These are phyloP conservation scores for Lunasporangiospora selenospora DNA, from an alignment of 192 early-diverging fungal genomes.

Conservation along the genomic window DNA sequence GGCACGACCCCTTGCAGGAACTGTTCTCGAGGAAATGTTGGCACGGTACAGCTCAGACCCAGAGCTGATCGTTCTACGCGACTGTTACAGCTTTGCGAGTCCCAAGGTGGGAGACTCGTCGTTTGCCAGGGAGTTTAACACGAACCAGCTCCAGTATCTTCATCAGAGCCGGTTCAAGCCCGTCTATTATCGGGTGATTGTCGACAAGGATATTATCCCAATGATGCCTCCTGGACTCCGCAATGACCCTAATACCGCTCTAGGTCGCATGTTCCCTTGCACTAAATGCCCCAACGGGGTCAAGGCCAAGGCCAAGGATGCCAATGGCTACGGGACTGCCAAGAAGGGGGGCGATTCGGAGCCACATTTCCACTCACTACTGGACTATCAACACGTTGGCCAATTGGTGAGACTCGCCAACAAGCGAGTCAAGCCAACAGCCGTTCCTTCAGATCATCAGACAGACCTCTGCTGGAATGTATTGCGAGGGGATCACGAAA, in stretches of 20 bases:
- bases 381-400: conserved; percentile 33
- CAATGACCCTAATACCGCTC: conserved; percentile 10
- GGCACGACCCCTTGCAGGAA: too few species aligned
- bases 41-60: conserved; percentile 10
- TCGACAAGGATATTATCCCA: conserved; percentile 52
- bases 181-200: conserved; percentile 52
- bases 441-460: conserved; percentile 24
- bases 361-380: conserved; percentile 11
- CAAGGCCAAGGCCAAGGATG: too few species aligned
- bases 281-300: conserved; percentile 14
- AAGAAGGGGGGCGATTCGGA: too few species aligned
- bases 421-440: neutral
- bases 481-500: conserved; percentile 6
- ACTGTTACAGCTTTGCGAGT: conserved; percentile 52
- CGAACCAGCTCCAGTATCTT: conserved; percentile 19
- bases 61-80: conserved; percentile 35
- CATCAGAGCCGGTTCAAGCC: neutral
- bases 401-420: conserved; percentile 21
- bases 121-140: conserved; percentile 55
- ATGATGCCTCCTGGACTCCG: conserved; percentile 48
- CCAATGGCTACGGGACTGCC: too few species aligned
- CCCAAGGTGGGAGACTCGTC: conserved; percentile 53
- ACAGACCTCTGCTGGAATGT: conserved; percentile 8
- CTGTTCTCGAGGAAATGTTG: conserved; percentile 31
- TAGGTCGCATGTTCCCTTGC: conserved; percentile 22